These are phyloP conservation scores for Rubroboletus pulcherrimus DNA, from an alignment of 768 basidiomycete species.

Conservation along the genomic window DNA sequence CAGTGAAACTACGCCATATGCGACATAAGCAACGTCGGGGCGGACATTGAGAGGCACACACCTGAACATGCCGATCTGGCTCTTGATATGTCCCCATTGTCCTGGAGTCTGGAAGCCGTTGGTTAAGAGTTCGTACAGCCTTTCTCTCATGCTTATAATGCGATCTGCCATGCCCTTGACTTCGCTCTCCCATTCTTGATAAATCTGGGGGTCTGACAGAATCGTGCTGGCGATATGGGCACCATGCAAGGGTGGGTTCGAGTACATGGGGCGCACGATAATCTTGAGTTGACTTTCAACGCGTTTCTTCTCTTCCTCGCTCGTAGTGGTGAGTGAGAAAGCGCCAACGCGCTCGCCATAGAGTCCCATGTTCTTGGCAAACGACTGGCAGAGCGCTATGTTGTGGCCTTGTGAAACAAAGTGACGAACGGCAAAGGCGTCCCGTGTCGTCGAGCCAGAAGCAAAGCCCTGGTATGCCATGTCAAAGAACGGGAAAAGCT, in stretches of 20 bases:
- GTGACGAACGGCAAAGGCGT: conserved; percentile 93
- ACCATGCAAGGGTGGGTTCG: conserved; percentile 92
- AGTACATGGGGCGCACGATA: conserved; percentile 93
- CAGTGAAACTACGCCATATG: conserved; percentile 65
- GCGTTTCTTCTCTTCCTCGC: conserved; percentile 74
- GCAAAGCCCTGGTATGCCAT: conserved; percentile 99
- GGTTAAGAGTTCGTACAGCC: conserved; percentile 72
- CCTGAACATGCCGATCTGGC: conserved; percentile 99
- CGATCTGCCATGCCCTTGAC: conserved; percentile 95
- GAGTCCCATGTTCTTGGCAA: conserved; percentile 99
- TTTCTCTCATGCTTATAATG: conserved; percentile 90
- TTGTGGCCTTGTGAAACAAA: conserved; percentile 91
- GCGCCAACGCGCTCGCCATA: conserved; percentile 99
- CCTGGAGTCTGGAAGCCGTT: conserved; percentile 86
- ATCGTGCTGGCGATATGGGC: conserved; percentile 86
- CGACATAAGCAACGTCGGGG: neutral
- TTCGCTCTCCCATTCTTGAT: conserved; percentile 85
- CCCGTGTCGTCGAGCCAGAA: conserved; percentile 83
- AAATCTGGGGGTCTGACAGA: conserved; percentile 67
- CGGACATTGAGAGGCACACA: conserved; percentile 32
- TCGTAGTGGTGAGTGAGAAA: conserved; percentile 75
- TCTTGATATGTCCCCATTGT: conserved; percentile 91
- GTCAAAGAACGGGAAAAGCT: conserved; percentile 97
- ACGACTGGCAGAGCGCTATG: conserved; percentile 88
- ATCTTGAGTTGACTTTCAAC: conserved; percentile 96